Evolutionary conservation across 1,139 yeast species (phyloP).

Genomic region (Debaryomyces sp.): DNA sequence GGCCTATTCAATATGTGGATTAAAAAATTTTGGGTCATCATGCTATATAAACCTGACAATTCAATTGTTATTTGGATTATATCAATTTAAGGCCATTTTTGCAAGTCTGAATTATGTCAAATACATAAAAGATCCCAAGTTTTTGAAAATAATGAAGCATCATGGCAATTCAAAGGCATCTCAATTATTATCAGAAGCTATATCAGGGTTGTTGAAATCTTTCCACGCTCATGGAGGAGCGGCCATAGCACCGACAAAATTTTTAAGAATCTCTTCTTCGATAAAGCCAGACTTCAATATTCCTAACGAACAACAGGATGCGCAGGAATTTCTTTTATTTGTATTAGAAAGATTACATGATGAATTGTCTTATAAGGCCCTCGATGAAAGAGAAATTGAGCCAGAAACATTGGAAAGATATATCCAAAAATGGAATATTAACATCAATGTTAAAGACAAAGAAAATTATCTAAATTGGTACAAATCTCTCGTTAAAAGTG

Average conservation of each 20-base stretch:
- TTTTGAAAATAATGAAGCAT: conserved; percentile 22
- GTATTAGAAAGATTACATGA: conserved; percentile 70
- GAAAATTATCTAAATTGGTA: conserved; percentile 67
- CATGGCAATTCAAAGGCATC: conserved; percentile 28
- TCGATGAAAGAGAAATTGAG: conserved; percentile 13
- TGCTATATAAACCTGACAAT: conserved; percentile 74
- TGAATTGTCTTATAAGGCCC: conserved; percentile 46
- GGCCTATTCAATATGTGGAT: conserved; percentile 61
- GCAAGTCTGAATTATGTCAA: conserved; percentile 43
- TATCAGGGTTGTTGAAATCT: conserved; percentile 42
- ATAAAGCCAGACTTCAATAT: conserved; percentile 67
- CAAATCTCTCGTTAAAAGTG: conserved; percentile 46
- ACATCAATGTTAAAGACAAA: conserved; percentile 33
- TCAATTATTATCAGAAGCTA: conserved; percentile 50
- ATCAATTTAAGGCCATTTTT: conserved; percentile 45
- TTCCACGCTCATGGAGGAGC: conserved; percentile 60
- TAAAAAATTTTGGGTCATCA: conserved; percentile 69
- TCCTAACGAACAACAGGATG: conserved; percentile 77
- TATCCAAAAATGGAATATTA: conserved; percentile 36
- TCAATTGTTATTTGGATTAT: conserved; percentile 64
- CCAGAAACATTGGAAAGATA: conserved; percentile 23
- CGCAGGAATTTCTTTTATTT: conserved; percentile 72
- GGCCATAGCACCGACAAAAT: conserved; percentile 65
- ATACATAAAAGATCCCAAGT: conserved; percentile 39
- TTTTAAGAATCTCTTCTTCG: conserved; percentile 53